Percentiles rank a stretch among this genome's conserved stretches.
phyloP scores from a whole-genome alignment of 2,329 filamentous ascomycete species.

The Fusarium luffae region DNA sequence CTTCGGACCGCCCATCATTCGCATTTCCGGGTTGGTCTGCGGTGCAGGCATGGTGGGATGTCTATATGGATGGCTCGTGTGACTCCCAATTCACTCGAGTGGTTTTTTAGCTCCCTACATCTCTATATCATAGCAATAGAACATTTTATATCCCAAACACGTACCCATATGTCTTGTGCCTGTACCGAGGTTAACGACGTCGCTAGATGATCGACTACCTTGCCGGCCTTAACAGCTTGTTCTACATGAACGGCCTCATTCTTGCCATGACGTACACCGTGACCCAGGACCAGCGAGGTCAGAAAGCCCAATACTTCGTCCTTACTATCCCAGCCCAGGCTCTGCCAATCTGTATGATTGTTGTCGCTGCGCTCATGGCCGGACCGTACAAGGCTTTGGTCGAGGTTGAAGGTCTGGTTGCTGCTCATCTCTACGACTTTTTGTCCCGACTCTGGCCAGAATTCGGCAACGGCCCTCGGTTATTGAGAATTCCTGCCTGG shows the following conservation, averaged over 20 bases:
- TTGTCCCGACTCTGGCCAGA: conserved; percentile 87
- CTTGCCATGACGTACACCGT: conserved; percentile 86
- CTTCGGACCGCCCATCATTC: conserved; percentile 71
- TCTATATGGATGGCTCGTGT: conserved; percentile 75
- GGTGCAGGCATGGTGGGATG: conserved; percentile 81
- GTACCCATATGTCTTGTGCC: conserved; percentile 14
- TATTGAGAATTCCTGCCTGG: conserved; percentile 78
- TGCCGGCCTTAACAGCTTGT: conserved; percentile 48
- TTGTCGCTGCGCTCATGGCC: conserved; percentile 75
- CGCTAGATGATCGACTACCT: conserved; percentile 49
- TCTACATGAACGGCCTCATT: conserved; percentile 73
- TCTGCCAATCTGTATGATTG: conserved; percentile 83
- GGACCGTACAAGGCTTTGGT: conserved; percentile 66
- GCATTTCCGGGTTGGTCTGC: conserved; percentile 71
- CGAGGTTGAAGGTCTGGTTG: conserved; percentile 81
- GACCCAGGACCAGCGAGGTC: conserved; percentile 84
- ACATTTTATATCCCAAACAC: conserved; percentile 30
- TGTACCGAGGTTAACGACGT: conserved; percentile 41
- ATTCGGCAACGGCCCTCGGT: conserved; percentile 84
- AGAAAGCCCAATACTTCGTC: conserved; percentile 82
- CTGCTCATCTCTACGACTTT: conserved; percentile 92
- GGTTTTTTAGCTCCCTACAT: conserved; percentile 73
- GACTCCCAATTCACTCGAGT: conserved; percentile 68
- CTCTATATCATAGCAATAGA: conserved; percentile 43
- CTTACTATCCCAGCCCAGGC: conserved; percentile 84